Evolutionary conservation across 768 basidiomycete species (phyloP), one percentile per base, ranked within the genome.

Genomic region (Suillus spraguei): DNA sequence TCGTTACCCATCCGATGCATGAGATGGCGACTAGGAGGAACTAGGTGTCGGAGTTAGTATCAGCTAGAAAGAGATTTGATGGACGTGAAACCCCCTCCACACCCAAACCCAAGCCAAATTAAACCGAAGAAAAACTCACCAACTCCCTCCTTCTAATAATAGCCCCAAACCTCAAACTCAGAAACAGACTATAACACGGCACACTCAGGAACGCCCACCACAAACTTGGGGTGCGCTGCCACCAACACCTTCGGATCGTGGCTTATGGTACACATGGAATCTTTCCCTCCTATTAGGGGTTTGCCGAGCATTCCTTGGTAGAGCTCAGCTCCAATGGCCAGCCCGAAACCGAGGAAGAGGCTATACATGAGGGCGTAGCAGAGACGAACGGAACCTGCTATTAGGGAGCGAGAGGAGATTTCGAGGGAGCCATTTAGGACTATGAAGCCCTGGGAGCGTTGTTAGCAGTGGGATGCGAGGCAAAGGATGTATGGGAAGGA

Each of bases 301-400:
- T 72, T 73, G 4, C 80, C 77, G 0, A 87, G 83, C 41, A 92
- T 81, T 60, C 80, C 82, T 58, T 83, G 76, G 69, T 86, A 95
- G 4, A 90, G 71, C 64, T 90, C 81, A 0, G 86, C 87, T 4
- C 94, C 92, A 53, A 95, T 91, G 0, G 91, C 85, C 11, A 94
- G 85, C 5, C 94, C 94, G 71, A 95, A 92, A 0, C 90, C 89
- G 9, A 90, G 79, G 72, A 88, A 89, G 20, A 89, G 79, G n/a
- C 90, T 87, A 70, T 95, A 95, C 62, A 91, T 82, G 60, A 91
- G 80, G 32, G 91, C 84, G 69, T 91, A 95, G 67, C 90, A 91
- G 17, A 95, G 80, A 44, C 92, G 83, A 38, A 95, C 92, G 13
- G 91, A 88, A n/a, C 94, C 92, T 0, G 91, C 82, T 36, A 94